Evolutionary conservation across 2,329 filamentous ascomycete genomes (phyloP).

Genomic region (Dothideomycetidae sp.): DNA sequence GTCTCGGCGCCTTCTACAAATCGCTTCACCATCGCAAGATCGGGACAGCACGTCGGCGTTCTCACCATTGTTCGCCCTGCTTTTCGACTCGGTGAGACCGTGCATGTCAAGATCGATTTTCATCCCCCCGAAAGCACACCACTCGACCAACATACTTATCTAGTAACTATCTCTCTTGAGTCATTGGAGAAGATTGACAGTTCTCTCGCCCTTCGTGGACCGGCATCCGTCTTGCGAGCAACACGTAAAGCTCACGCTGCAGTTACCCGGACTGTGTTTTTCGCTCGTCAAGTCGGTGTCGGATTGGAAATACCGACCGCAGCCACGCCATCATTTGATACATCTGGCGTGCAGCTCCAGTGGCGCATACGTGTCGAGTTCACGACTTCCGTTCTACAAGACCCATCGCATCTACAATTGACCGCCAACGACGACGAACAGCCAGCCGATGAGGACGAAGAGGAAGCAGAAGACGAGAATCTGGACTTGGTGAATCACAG

Average conservation of each 20-base stretch:
- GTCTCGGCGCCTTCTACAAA: conserved; percentile 54
- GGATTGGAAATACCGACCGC: conserved; percentile 66
- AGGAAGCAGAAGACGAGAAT: conserved; percentile 39
- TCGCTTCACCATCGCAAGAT: conserved; percentile 85
- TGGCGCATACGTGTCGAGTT: conserved; percentile 91
- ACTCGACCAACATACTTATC: conserved; percentile 54
- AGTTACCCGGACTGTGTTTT: conserved; percentile 70
- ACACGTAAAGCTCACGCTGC: conserved; percentile 70
- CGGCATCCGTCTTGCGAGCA: conserved; percentile 71
- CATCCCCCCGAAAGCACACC: conserved; percentile 23
- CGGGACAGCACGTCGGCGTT: conserved; percentile 80
- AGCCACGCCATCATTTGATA: conserved; percentile 84
- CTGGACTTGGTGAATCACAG: conserved; percentile 46
- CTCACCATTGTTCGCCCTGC: conserved; percentile 78
- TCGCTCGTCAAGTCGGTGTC: conserved; percentile 65
- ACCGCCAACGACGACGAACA: conserved; percentile 50
- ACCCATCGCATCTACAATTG: too few relatives aligned
- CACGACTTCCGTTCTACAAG: conserved; percentile 11
- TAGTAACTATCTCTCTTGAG: conserved; percentile 71
- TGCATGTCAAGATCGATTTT: conserved; percentile 77
- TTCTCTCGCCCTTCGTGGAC: conserved; percentile 67
- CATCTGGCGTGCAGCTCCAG: conserved; percentile 69
- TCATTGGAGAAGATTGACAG: conserved; percentile 72
- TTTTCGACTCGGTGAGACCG: conserved; percentile 76
- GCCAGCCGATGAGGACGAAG: conserved; percentile 17